Base-by-base conservation (phyloP, 768 basidiomycete genomes). In the Cubamyces sp. region DNA sequence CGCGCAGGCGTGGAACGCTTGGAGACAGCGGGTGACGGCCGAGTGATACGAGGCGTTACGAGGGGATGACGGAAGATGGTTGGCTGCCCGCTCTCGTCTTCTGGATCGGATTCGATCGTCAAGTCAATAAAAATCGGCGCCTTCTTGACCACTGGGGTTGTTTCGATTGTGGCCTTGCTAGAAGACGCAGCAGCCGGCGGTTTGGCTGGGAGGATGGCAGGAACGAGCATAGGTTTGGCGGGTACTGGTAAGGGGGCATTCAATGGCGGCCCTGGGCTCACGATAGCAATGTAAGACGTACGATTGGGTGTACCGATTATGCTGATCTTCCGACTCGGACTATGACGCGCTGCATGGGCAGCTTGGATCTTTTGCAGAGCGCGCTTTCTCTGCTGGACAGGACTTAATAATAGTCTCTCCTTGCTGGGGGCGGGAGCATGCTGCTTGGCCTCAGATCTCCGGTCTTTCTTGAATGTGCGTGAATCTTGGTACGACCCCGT, bases 361-460 rank as follows among this genome's bases (percentile, higher is more conserved):
- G 50, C 50, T 30, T 47, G 43, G n/a, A 57, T 37, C 37, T 62
- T 57, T 55, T 57, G 26, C 21, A 52, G 15, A 1, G n/a, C 54
- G 19, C 50, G 49, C 21, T 43, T 40, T 23, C 48, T 42, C 18
- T 54, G 61, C 48, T 52, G 37, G 11, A 53, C 49, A 47, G 50
- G 46, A 46, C 14, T 84, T 97, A 60, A 83, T 96, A 67, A 94
- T 92, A 34, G 79, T 96, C 41, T 85, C 91, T 5, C 68, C 78
- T 7, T 73, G 79, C 16, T 71, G 79, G n/a, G 73, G 77, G 16
- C 69, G 79, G 16, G 78, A 78, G 34, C 63, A 74, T 9, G 67
- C 69, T 40, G 67, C 71, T 50, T 67, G 68, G 16, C 66, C 16
- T 41, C 19, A 2, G 39, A 21, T 0, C 11, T 28, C 37, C 57